phyloP scores from a whole-genome alignment of 2,329 filamentous ascomycete species.

The Aspergillus sp. region DNA sequence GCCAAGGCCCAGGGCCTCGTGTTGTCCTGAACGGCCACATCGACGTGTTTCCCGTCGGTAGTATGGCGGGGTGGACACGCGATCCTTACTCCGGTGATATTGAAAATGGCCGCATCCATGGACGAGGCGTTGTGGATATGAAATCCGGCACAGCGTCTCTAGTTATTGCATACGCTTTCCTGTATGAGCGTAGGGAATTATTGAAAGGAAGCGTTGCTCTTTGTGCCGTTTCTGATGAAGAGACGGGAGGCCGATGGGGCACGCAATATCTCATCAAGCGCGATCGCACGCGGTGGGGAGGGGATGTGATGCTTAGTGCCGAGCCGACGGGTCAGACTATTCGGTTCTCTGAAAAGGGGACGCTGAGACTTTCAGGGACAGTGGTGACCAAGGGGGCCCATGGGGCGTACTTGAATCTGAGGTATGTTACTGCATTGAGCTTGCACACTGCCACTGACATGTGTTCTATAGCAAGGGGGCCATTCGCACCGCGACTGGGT shows the following conservation, averaged over 20 bases:
- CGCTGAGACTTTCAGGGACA: constrained; percentile 38
- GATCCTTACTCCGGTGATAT: constrained; percentile 21
- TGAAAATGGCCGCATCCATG: constrained; percentile 33
- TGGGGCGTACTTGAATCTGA: constrained; percentile 42
- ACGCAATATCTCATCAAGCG: neutral
- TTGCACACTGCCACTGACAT: neutral
- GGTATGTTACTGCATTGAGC: constrained; percentile 21
- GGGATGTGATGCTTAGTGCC: constrained; percentile 40
- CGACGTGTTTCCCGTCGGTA: constrained; percentile 41
- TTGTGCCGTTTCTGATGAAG: neutral
- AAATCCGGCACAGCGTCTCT: constrained; percentile 43
- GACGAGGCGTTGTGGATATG: constrained; percentile 45
- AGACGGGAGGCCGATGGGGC: neutral
- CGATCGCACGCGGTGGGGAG: constrained; percentile 35
- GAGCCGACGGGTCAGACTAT: constrained; percentile 42
- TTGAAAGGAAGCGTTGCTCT: neutral
- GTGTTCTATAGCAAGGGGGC: neutral
- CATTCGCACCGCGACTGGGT: neutral
- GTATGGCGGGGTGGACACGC: constrained; percentile 35
- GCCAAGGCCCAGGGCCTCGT: constrained; percentile 22
- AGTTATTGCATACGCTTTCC: constrained; percentile 39
- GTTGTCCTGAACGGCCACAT: constrained; percentile 46
- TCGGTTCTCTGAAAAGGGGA: constrained; percentile 45
- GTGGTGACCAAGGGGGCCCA: constrained; percentile 35
- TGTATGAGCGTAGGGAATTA: constrained; percentile 18